A percentile compares a stretch with the other conserved stretches of the same genome.
phyloP scores from a whole-genome alignment of 805 yeast species.

The Cyberlindnera nakhonratchasimensis region DNA sequence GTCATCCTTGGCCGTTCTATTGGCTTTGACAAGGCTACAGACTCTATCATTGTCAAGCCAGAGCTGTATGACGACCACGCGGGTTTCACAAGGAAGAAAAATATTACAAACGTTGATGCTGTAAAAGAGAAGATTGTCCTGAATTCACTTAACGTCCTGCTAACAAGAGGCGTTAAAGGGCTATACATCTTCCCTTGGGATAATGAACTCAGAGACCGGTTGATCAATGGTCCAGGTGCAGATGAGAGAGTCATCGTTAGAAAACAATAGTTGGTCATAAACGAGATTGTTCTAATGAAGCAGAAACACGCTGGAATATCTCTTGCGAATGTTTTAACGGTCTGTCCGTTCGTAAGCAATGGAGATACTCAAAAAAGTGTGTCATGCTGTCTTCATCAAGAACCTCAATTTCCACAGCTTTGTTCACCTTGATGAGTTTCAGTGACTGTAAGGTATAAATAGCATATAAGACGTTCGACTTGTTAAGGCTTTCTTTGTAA shows the following conservation, averaged over 20 bases:
- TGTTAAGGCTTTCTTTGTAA: conserved; percentile 23
- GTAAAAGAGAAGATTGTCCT: conserved; percentile 40
- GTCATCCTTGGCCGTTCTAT: conserved; percentile 43
- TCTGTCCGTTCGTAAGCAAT: conserved; percentile 9
- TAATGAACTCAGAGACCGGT: conserved; percentile 34
- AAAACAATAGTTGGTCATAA: neutral
- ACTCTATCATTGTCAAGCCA: conserved; percentile 33
- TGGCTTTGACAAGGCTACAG: conserved; percentile 35
- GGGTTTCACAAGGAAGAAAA: conserved; percentile 41
- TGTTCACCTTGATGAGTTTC: conserved; percentile 14
- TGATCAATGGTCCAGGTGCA: conserved; percentile 19
- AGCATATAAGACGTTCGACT: conserved; percentile 24
- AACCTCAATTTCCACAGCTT: conserved; percentile 14
- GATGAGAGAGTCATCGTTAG: conserved; percentile 12
- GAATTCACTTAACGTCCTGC: conserved; percentile 43
- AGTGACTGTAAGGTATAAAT: conserved; percentile 21
- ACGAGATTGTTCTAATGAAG: neutral
- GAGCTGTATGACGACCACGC: conserved; percentile 44
- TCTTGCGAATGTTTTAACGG: conserved; percentile 4
- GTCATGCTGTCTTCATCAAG: conserved; percentile 14
- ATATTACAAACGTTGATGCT: conserved; percentile 33
- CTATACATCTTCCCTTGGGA: conserved; percentile 42
- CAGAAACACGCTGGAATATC: conserved; percentile 4
- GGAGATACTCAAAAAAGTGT: conserved; percentile 11
- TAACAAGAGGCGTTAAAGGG: conserved; percentile 45